Evolutionary conservation across 176 grass and related monocot genomes (phyloP), one percentile per base, ranked within the genome.

Genomic region (Aegilops speltoides): DNA sequence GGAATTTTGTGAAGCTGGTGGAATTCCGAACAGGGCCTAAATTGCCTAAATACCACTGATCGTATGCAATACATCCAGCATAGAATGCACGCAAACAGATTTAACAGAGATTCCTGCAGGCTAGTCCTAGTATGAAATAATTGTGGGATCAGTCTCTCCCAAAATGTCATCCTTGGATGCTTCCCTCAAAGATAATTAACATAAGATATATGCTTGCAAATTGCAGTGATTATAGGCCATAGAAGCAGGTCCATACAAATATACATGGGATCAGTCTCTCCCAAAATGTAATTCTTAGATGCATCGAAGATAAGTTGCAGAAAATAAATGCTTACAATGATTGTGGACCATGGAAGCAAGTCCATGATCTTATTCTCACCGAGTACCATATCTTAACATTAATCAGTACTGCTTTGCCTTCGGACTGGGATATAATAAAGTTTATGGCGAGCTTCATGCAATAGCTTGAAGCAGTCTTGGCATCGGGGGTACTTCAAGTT

Each of bases 401-500:
- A 38, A 79, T 15, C 22, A 5, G 32, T 62, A 37, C 22, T 25
- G 31, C 13, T 79, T 79, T 24, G 56, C 22, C 56, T 78, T 79
- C 77, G 25, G 9, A 78, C 2, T 0, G 10, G 52, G 29, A 32
- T 59, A 78, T 78, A 59, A 24, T 15, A 24, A 28, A 76, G 19
- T 57, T 78, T 78, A 78, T 57, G 29, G 28, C 2, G 17, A 34
- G 3, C 5, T 80, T 24, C 82, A 60, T 36, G 25, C 22, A 3
- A 86, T 64, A 86, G 85, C 29, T 84, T 89, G 79, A 64, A 89
- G 77, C 10, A 81, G 33, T 78, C 83, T 89, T 79, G 84, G 90
- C 9, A 92, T 67, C 19, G 87, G 87, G 10, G 90, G 90, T 32
- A 70, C 83, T 14, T 82, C 76, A 68, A 87, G 24, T 52, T 87